Conservation (phyloP, 2,329 filamentous ascomycete genomes). For the Epichloe coenophiala region DNA sequence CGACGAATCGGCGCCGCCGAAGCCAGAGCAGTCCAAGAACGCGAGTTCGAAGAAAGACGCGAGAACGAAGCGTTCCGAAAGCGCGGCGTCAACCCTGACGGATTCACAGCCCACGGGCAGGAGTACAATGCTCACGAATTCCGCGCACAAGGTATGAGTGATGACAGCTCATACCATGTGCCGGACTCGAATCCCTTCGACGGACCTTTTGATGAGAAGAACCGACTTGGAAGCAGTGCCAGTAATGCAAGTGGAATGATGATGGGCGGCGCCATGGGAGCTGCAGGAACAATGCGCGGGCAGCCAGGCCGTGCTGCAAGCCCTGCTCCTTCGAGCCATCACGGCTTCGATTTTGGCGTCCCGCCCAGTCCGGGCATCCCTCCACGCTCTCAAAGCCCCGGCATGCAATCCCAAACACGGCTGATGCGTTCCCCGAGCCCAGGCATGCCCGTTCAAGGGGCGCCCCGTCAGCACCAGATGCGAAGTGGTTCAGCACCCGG, state of each 20-base stretch:
- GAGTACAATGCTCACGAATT: constrained; percentile 10
- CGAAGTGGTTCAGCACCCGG: constrained; percentile 3
- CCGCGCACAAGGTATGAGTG: constrained; percentile 5
- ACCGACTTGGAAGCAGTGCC: constrained; percentile 4
- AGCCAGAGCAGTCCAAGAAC: constrained; percentile 30
- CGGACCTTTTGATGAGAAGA: constrained; percentile 6
- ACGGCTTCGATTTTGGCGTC: constrained; percentile 9
- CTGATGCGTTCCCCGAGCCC: constrained; percentile 1
- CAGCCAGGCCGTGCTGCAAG: constrained; percentile 4
- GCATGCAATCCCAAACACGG: background rate
- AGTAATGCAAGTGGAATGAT: constrained; percentile 7
- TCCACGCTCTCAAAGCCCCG: constrained; percentile 4
- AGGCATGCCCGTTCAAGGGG: background rate
- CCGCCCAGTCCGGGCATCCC: constrained; percentile 3
- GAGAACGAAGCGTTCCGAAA: constrained; percentile 38
- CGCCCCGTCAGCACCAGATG: constrained; percentile 3
- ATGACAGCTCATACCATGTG: constrained; percentile 9
- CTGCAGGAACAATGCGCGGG: background rate
- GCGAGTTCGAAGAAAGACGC: constrained; percentile 31
- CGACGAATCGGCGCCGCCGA: constrained; percentile 38
- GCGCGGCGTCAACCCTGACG: constrained; percentile 34
- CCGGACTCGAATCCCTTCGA: constrained; percentile 6
- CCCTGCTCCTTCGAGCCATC: constrained; percentile 6
- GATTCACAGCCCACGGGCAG: constrained; percentile 19
- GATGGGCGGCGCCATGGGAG: background rate